Evolutionary conservation across 1,139 yeast species (phyloP).

Genomic region (Suhomyces yuchorum): DNA sequence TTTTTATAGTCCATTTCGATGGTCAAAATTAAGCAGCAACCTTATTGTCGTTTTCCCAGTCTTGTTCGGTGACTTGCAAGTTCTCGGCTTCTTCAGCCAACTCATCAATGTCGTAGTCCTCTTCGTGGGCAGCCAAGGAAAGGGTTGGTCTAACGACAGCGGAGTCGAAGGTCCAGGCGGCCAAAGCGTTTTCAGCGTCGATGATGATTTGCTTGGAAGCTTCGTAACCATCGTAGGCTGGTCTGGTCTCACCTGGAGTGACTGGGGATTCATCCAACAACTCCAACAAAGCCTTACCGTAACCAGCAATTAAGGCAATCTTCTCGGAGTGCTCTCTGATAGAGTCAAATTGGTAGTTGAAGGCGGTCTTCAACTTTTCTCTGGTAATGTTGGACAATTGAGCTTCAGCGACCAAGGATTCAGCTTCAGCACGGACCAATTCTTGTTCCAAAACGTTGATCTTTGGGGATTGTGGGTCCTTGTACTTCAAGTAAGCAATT

Average conservation of each 20-base stretch:
- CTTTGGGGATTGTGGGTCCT: constrained; percentile 83
- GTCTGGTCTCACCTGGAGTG: constrained; percentile 90
- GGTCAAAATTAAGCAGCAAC: constrained; percentile 22
- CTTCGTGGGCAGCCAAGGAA: constrained; percentile 74
- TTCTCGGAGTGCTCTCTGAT: constrained; percentile 82
- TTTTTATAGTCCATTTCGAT: constrained; percentile 10
- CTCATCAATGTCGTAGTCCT: constrained; percentile 56
- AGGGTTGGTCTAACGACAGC: constrained; percentile 82
- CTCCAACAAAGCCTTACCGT: constrained; percentile 83
- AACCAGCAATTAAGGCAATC: constrained; percentile 83
- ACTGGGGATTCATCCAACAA: constrained; percentile 82
- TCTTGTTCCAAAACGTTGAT: constrained; percentile 83
- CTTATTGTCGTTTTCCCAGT: constrained; percentile 42
- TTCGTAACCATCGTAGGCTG: constrained; percentile 84
- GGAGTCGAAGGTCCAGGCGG: constrained; percentile 78
- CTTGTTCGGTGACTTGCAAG: constrained; percentile 57
- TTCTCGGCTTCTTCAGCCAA: constrained; percentile 57
- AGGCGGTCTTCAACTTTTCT: constrained; percentile 84
- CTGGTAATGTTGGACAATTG: constrained; percentile 85
- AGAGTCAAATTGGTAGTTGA: constrained; percentile 81
- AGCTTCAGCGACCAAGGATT: constrained; percentile 87
- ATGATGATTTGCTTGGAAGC: constrained; percentile 84
- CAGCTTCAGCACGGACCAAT: constrained; percentile 88
- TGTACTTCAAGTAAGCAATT: constrained; percentile 79
- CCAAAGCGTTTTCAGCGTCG: constrained; percentile 82